Conservation (phyloP, 2,329 filamentous ascomycete species). For the Ceratocystis papillata region DNA sequence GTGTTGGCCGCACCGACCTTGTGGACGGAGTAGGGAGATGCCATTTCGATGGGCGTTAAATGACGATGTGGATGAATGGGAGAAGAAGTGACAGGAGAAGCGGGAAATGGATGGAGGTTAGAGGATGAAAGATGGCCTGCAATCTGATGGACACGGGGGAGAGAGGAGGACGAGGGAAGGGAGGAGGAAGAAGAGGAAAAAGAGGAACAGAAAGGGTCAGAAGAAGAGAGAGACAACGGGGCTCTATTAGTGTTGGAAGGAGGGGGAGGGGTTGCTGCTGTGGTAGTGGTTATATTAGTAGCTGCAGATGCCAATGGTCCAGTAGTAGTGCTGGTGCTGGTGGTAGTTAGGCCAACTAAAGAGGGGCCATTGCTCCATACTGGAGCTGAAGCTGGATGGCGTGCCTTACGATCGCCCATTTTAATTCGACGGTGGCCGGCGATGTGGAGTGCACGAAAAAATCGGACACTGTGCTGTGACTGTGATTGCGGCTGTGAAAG, state of each 20-base stretch:
- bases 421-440: slow-evolving; percentile 8
- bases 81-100: slow-evolving; percentile 17
- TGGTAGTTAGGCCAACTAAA: not conserved
- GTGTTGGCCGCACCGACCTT: slow-evolving; percentile 87
- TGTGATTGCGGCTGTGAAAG: not conserved
- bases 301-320: slow-evolving; percentile 5
- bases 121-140: slow-evolving; percentile 22
- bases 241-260: slow-evolving; percentile 2
- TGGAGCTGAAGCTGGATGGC: slow-evolving; percentile 18
- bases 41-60: slow-evolving; percentile 38
- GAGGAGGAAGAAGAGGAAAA: slow-evolving; percentile 12
- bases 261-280: slow-evolving; percentile 20
- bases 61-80: slow-evolving; percentile 26
- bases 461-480: slow-evolving; percentile 22
- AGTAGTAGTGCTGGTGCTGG: not conserved
- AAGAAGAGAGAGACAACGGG: slow-evolving; percentile 14
- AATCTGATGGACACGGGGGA: slow-evolving; percentile 24
- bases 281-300: not conserved
- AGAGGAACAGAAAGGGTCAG: slow-evolving; percentile 4
- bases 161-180: slow-evolving; percentile 22
- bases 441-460: slow-evolving; percentile 19
- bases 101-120: not conserved
- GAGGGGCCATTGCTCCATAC: slow-evolving; percentile 6
- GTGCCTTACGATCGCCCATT: slow-evolving; percentile 17
- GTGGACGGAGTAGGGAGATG: slow-evolving; percentile 62